phyloP scores from a whole-genome alignment of 805 yeast genomes.

The Schwanniomyces polymorphus region DNA sequence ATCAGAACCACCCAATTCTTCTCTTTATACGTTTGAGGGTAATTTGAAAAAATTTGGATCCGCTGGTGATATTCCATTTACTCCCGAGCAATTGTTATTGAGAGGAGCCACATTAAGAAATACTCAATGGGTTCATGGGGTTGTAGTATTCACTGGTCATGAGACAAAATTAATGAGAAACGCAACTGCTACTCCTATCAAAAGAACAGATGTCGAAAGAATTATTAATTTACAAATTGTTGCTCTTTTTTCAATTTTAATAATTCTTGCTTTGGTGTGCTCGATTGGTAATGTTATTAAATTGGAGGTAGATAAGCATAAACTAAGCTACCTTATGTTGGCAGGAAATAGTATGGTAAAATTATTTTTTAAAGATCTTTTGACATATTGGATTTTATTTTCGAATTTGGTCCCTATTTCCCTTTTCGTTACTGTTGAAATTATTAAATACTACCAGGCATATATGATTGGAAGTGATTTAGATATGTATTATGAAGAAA shows the following conservation, averaged over 20 bases:
- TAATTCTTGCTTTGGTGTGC: conserved; percentile 74
- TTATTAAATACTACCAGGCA: conserved; percentile 94
- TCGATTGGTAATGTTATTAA: conserved; percentile 85
- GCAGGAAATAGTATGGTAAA: conserved; percentile 67
- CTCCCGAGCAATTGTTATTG: conserved; percentile 87
- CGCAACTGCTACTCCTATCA: conserved; percentile 98
- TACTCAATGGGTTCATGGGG: conserved; percentile 93
- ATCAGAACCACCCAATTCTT: conserved; percentile 92
- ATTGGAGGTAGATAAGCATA: conserved; percentile 50
- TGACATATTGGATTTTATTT: conserved; percentile 94
- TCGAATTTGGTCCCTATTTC: conserved; percentile 98
- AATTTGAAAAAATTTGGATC: conserved; percentile 61
- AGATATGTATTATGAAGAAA: conserved; percentile 83
- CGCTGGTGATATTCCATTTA: conserved; percentile 57
- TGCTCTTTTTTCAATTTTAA: conserved; percentile 79
- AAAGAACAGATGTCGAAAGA: conserved; percentile 94
- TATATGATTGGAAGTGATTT: conserved; percentile 90
- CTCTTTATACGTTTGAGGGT: conserved; percentile 93
- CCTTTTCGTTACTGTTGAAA: conserved; percentile 91
- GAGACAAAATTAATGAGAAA: conserved; percentile 97
- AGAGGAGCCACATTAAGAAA: conserved; percentile 96
- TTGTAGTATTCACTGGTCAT: conserved; percentile 95
- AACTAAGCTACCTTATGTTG: conserved; percentile 64
- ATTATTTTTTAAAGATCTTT: conserved; percentile 79
- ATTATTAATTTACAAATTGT: conserved; percentile 90